Percentiles rank a stretch among this genome's conserved stretches.
Conservation (phyloP, 2,329 filamentous ascomycete species). For the Paramyrothecium sp. region DNA sequence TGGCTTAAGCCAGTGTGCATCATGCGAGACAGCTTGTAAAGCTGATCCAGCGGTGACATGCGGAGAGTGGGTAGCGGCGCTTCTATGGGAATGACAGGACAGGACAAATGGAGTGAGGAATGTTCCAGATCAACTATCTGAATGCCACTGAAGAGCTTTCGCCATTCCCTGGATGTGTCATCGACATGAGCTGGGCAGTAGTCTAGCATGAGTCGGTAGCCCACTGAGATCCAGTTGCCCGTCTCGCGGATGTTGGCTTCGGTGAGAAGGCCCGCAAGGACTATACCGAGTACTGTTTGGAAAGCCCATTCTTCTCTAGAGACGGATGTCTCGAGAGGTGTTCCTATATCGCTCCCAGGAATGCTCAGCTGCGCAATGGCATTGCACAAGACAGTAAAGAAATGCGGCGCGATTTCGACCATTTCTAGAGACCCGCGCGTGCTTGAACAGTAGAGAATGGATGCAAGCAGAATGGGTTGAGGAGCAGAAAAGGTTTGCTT, state of each 20-base stretch:
- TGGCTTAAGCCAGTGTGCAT: constrained; percentile 41
- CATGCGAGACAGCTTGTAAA: constrained; percentile 40
- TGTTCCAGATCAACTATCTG: constrained; percentile 43
- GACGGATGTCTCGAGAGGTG: constrained; percentile 15
- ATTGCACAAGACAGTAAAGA: constrained; percentile 33
- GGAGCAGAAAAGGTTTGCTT: constrained; percentile 41
- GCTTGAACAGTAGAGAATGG: constrained; percentile 42
- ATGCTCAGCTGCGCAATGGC: constrained; percentile 39
- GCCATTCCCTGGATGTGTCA: constrained; percentile 37
- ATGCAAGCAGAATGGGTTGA: constrained; percentile 38
- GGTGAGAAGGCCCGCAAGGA: constrained; percentile 37
- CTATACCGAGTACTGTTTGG: constrained; percentile 38
- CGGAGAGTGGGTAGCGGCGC: constrained; percentile 34
- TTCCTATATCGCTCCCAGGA: constrained; percentile 26
- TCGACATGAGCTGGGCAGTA: constrained; percentile 37
- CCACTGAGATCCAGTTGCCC: constrained; percentile 41
- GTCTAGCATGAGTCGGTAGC: constrained; percentile 38
- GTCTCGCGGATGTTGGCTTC: constrained; percentile 41
- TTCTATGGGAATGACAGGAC: constrained; percentile 37
- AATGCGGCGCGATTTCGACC: constrained; percentile 33
- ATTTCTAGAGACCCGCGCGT: constrained; percentile 28
- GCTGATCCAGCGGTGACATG: constrained; percentile 34
- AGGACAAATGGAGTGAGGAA: constrained; percentile 38
- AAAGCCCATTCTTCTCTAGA: constrained; percentile 37
- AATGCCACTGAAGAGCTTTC: constrained; percentile 32